phyloP scores from a whole-genome alignment of 371 early-diverging fungal genomes.

The Lichtheimia hyalospora region DNA sequence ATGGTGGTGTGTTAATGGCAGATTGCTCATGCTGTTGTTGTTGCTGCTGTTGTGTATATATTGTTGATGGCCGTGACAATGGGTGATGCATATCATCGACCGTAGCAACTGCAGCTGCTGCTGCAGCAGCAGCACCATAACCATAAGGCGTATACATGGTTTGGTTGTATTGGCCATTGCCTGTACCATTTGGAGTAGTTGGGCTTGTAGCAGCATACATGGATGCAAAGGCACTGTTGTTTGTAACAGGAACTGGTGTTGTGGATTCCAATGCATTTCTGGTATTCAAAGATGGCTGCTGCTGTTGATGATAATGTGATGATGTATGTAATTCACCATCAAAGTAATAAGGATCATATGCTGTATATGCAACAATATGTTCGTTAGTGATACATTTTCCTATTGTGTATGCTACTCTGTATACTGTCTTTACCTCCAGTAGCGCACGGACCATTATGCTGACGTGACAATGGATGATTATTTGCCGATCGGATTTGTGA shows the following conservation, averaged over 20 bases:
- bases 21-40: too few species aligned
- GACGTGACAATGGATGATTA: conserved; percentile 7
- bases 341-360: neutral
- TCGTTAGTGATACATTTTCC: conserved; percentile 1
- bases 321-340: conserved; percentile 7
- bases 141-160: conserved; percentile 10
- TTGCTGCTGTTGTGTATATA: neutral
- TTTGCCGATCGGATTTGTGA: conserved; percentile 4
- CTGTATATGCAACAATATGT: neutral
- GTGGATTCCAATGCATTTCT: conserved; percentile 6
- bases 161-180: too few species aligned
- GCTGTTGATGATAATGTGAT: conserved; percentile 6
- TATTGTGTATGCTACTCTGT: neutral
- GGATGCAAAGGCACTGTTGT: neutral
- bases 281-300: too few species aligned
- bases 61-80: conserved; percentile 8
- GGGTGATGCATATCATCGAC: conserved; percentile 4
- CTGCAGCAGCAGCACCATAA: conserved; percentile 4
- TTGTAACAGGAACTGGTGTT: conserved; percentile 6
- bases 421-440: conserved; percentile 2
- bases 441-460: conserved; percentile 15
- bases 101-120: neutral
- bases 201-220: conserved; percentile 4
- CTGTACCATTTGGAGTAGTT: neutral
- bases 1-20: too few species aligned